Base-by-base conservation (phyloP, 2,329 filamentous ascomycete species). In the Talaromyces sp. region DNA sequence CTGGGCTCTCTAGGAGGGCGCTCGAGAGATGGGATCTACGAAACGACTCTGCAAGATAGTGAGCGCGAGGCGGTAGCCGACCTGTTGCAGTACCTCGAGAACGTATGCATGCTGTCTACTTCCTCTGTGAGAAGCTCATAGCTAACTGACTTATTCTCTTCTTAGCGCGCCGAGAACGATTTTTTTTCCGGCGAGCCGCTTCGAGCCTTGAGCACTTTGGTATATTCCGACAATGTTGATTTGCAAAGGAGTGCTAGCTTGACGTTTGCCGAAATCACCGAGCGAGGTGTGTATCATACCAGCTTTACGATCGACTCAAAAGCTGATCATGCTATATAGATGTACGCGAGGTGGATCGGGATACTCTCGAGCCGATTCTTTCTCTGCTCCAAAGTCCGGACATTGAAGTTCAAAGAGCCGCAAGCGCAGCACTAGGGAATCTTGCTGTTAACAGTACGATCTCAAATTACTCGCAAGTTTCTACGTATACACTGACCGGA, bases 181-280 rank as follows among this genome's bases (percentile, higher is more conserved):
- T 99, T 99, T 85, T 99, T 99, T 79, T 89, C 90, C 41, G 95
- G 95, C 77, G 93, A 97, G 72, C 95, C 95, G 52, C 86, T 99
- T 61, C 89, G 90, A 77, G 93, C 95, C 52, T 81, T 99, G 60
- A 97, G 91, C 77, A 99, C 93, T 13, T 85, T 99, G 27, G 95
- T 99, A 61, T 99, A 96, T 76, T 99, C 95, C 61, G 93, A 98
- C 77, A 99, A 99, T 79, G 93, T 99, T 74, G 95, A 99, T 75
- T 84, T 99, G 58, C 95, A 99, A 80, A 86, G 95, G 66, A 98
- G 95, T 79, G 95, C 95, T 58, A 98, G 93, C 75, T 85, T 99
- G 76, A 99, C 95, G 2, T 99, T 99, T 82, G 95, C 95, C 63
- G 95, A 99, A 76, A 99, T 99, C 68, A 99, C 95, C 43, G 95